Conservation (phyloP, 106 monocot genomes). For the Allium sativum region DNA sequence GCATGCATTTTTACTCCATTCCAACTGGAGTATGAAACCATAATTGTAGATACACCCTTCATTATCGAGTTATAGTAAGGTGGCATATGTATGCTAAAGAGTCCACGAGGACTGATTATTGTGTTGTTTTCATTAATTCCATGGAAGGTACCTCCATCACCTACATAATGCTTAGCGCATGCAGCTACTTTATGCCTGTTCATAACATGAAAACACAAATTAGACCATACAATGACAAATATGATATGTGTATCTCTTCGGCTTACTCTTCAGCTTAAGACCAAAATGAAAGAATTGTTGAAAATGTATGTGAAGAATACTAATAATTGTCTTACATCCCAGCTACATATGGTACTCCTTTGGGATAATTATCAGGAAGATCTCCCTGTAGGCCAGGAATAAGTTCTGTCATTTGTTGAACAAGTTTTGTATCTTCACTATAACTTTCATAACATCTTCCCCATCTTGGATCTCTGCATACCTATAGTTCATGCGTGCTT, state of each 20-base stretch:
- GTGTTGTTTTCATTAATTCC: conserved; percentile 80
- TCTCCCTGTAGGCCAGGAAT: conserved; percentile 67
- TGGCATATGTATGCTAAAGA: conserved; percentile 68
- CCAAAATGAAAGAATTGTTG: not conserved
- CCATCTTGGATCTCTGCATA: conserved; percentile 76
- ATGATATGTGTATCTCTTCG: no score
- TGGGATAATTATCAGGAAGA: conserved; percentile 21
- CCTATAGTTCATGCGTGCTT: conserved; percentile 20
- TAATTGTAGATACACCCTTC: conserved; percentile 67
- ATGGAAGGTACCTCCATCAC: conserved; percentile 59
- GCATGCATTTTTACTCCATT: conserved; percentile 80
- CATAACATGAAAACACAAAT: not conserved
- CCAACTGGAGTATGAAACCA: conserved; percentile 78
- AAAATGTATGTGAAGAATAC: not conserved
- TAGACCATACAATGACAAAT: not conserved
- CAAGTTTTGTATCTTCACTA: conserved; percentile 50
- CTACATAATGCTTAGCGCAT: conserved; percentile 71
- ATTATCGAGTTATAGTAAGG: conserved; percentile 43
- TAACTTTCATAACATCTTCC: conserved; percentile 74
- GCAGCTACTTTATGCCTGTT: conserved; percentile 58
- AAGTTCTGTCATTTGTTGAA: conserved; percentile 55
- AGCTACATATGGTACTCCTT: conserved; percentile 44
- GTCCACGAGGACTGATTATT: conserved; percentile 14
- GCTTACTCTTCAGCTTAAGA: no score
- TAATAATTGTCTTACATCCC: conserved; percentile 30